Conservation (phyloP, 2,329 filamentous ascomycete genomes). For the Thelonectria discophora region DNA sequence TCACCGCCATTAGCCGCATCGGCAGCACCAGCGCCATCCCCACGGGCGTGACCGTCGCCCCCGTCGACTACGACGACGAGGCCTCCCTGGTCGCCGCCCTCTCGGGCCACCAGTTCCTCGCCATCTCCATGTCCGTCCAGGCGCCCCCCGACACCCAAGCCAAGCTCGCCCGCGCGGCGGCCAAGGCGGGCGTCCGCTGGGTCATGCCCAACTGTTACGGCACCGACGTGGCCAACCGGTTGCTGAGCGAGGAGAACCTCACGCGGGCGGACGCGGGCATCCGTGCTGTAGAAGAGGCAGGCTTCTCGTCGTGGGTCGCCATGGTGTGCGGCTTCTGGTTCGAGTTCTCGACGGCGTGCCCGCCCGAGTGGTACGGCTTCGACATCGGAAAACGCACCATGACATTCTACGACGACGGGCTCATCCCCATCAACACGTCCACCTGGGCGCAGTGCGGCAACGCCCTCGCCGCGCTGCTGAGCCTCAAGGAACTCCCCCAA, state of each 20-base stretch:
- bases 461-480: conserved; percentile 60
- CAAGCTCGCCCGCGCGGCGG: conserved; percentile 64
- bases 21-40: conserved; percentile 54
- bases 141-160: conserved; percentile 57
- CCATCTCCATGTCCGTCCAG: conserved; percentile 60
- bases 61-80: conserved; percentile 56
- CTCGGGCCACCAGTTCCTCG: conserved; percentile 62
- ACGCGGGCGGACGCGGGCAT: conserved; percentile 42
- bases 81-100: conserved; percentile 59
- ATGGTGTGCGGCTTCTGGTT: conserved; percentile 67
- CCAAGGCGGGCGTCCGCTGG: conserved; percentile 62
- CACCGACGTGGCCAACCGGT: conserved; percentile 50
- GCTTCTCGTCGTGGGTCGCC: conserved; percentile 54
- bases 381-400: conserved; percentile 54
- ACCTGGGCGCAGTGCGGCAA: conserved; percentile 68
- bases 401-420: conserved; percentile 65
- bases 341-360: conserved; percentile 58
- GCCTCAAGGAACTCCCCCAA: conserved; percentile 56
- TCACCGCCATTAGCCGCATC: conserved; percentile 61
- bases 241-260: conserved; percentile 48
- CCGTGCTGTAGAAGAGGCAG: conserved; percentile 52
- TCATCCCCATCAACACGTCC: conserved; percentile 62
- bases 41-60: conserved; percentile 51
- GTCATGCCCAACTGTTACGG: conserved; percentile 64
- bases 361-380: conserved; percentile 55